Conservation (phyloP, 257 asterid species). For the Eustoma russellianum region DNA sequence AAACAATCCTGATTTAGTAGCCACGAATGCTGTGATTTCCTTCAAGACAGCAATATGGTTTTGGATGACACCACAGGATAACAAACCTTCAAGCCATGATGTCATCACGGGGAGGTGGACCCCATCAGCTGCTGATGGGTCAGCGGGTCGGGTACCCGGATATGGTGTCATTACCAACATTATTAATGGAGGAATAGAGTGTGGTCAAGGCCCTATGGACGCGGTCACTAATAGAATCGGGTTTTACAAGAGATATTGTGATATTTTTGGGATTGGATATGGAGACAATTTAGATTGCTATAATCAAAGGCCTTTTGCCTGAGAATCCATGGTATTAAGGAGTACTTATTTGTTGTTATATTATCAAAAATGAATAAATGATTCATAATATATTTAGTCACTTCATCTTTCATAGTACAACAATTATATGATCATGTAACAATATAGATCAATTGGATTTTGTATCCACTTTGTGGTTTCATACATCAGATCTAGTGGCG, state of each 20-base stretch:
- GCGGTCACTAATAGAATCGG: conserved; percentile 21
- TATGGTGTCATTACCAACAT: conserved; percentile 28
- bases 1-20: conserved; percentile 24
- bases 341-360: no score
- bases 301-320: conserved; percentile 11
- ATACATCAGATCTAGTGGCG: no score
- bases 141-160: conserved; percentile 24
- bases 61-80: conserved; percentile 29
- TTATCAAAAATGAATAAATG: no score
- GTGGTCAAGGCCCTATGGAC: conserved; percentile 16
- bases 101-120: conserved; percentile 23
- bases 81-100: conserved; percentile 25
- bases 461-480: no score
- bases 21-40: conserved; percentile 17
- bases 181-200: conserved; percentile 28
- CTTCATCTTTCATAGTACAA: no score
- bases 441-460: no score
- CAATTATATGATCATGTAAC: no score
- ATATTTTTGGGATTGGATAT: conserved; percentile 11
- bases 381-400: no score
- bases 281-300: conserved; percentile 23
- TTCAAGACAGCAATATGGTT: conserved; percentile 34
- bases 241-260: conserved; percentile 20
- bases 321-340: no score
- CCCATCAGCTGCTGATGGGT: conserved; percentile 16